phyloP scores from a whole-genome alignment of 2,329 filamentous ascomycete genomes.

The Ophiostoma australiae region DNA sequence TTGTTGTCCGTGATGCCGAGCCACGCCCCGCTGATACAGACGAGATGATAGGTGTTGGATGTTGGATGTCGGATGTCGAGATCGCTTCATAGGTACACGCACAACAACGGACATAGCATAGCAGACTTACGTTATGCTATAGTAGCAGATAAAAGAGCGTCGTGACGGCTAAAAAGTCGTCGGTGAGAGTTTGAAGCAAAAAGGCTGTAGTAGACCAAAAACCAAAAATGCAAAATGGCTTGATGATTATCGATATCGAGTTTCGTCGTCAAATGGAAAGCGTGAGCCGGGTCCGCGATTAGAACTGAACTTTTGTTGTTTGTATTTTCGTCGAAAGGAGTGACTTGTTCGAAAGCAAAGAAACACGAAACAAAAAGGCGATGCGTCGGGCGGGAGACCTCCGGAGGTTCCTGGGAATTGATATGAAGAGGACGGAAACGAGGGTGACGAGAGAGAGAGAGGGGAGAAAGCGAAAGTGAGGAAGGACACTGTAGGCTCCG shows the following conservation, averaged over 20 bases:
- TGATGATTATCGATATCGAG: conserved; percentile 3
- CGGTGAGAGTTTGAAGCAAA: neutral
- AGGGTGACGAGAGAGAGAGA: conserved; percentile 13
- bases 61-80: no score
- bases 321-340: conserved; percentile 5
- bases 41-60: neutral
- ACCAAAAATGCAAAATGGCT: conserved; percentile 1
- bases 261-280: conserved; percentile 15
- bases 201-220: conserved; percentile 5
- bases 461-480: conserved; percentile 16
- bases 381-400: conserved; percentile 27
- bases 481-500: conserved; percentile 29
- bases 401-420: conserved; percentile 28
- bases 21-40: neutral
- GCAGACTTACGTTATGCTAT: conserved; percentile 4
- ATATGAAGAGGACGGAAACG: conserved; percentile 11
- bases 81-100: neutral
- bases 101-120: neutral
- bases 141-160: conserved; percentile 14
- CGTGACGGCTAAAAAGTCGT: conserved; percentile 15
- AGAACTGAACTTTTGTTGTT: neutral
- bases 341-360: conserved; percentile 11
- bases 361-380: conserved; percentile 24
- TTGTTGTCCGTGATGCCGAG: neutral
- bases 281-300: neutral